Evolutionary conservation across 2,329 filamentous ascomycete genomes (phyloP), one percentile per base, ranked within the genome.

Genomic region (Penicillium vulpinum): DNA sequence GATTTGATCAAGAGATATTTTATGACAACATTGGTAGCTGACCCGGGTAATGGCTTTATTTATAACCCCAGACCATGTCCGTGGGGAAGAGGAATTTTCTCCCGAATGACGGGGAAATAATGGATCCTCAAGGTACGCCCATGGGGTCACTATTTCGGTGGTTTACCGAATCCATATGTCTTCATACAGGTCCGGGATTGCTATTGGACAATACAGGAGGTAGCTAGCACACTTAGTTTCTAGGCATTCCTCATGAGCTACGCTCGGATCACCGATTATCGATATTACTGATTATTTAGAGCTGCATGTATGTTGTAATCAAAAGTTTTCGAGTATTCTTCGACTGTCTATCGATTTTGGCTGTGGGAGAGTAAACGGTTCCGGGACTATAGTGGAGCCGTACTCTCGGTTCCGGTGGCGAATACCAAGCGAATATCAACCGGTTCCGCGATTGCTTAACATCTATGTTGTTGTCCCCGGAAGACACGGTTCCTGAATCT

Each of bases 51-150:
- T 7, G 24, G 24, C 3, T 31, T 31, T 61, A 64, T 62, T 62
- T 65, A 58, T 63, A 64, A n/a, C 62, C 59, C 61, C 62, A 15
- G 54, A 58, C 16, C 7, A 43, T 31, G 21, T 50, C 55, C 58
- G 41, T 47, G 57, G 53, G 59, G 62, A 56, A 60, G n/a, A 29
- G 28, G 15, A 48, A 40, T 28, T 51, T 61, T 57, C 59, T 58
- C 61, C 61, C 61, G 28, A 38, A 40, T 54, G n/a, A 29, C 28
- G 39, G 59, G 35, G 40, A 26, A 45, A 48, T 45, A 45, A 48
- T 45, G 26, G 26, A 51, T n/a, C 21, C 21, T 16, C 24, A 18
- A 31, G n/a, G 16, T 22, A 53, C 40, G 21, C 11, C 11, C 5
- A 47, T 31, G 51, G 50, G n/a, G 21, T 46, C 35, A 22, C n/a